Conservation (phyloP, 495 filamentous ascomycete genomes). For the Poronia punctata region DNA sequence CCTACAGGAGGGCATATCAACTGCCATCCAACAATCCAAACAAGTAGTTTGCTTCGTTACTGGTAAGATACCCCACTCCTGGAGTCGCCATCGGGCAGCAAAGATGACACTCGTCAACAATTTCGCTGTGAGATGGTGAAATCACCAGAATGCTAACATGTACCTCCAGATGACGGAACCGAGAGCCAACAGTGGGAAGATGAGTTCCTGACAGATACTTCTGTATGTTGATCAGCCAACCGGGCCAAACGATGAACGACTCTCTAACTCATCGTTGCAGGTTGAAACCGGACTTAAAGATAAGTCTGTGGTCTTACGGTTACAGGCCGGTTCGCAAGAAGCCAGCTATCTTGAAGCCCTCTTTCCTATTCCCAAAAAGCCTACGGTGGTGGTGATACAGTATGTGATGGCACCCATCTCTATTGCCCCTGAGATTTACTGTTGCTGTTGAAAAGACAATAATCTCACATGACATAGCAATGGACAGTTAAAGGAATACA, state of each 20-base stretch:
- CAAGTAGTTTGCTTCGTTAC: constrained; percentile 44
- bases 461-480: constrained; percentile 34
- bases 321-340: constrained; percentile 66
- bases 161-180: constrained; percentile 47
- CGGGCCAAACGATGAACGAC: background rate
- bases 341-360: constrained; percentile 73
- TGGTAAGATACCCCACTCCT: too few species aligned
- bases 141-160: constrained; percentile 3
- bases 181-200: constrained; percentile 71
- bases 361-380: constrained; percentile 65
- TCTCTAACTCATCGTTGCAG: constrained; percentile 18
- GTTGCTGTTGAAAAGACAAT: background rate
- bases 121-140: too few species aligned
- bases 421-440: background rate
- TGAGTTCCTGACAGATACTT: constrained; percentile 57
- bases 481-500: constrained; percentile 57
- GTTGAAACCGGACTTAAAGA: constrained; percentile 43
- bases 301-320: constrained; percentile 58
- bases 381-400: constrained; percentile 72
- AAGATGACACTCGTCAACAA: too few species aligned
- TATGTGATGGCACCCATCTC: constrained; percentile 39
- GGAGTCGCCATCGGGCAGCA: too few species aligned
- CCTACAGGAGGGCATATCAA: constrained; percentile 68
- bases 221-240: constrained; percentile 34
- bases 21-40: constrained; percentile 56